phyloP scores from a whole-genome alignment of 2,329 filamentous ascomycete genomes.

The Penicillium rolfsii region DNA sequence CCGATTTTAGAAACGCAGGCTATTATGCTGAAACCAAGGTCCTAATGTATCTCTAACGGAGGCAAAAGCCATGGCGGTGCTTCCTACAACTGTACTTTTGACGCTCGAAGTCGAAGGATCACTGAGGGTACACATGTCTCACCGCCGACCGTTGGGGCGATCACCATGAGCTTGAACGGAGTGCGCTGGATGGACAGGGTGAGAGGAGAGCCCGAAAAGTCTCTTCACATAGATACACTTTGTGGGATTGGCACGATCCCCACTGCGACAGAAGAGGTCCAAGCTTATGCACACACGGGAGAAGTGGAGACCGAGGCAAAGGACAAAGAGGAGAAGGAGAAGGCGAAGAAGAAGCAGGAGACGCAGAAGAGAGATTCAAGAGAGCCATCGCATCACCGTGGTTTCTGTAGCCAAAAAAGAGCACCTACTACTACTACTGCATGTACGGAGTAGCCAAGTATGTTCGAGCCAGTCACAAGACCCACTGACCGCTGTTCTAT shows the following conservation, averaged over 20 bases:
- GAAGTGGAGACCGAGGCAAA: constrained; percentile 16
- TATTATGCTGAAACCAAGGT: not conserved
- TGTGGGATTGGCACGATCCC: not conserved
- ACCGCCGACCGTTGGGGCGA: constrained; percentile 1
- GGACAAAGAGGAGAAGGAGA: not conserved
- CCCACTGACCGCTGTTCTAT: constrained; percentile 21
- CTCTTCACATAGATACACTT: too few species aligned
- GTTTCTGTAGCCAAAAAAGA: not conserved
- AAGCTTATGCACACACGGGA: constrained; percentile 27
- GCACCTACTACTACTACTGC: not conserved
- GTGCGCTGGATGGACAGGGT: constrained; percentile 26
- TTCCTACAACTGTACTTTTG: not conserved
- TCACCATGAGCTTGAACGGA: constrained; percentile 13
- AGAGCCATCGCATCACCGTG: not conserved
- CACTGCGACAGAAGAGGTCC: constrained; percentile 21
- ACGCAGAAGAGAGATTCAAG: not conserved
- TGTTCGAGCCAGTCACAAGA: not conserved
- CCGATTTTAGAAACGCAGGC: not conserved
- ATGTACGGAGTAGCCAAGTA: not conserved
- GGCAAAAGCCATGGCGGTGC: not conserved
- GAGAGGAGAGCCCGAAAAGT: constrained; percentile 5
- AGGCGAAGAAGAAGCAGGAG: not conserved
- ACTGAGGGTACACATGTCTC: not conserved
- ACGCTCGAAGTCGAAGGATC: not conserved
- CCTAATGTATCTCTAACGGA: not conserved